Conservation (phyloP, 2,329 filamentous ascomycete genomes). For the Xylariaceae sp. region DNA sequence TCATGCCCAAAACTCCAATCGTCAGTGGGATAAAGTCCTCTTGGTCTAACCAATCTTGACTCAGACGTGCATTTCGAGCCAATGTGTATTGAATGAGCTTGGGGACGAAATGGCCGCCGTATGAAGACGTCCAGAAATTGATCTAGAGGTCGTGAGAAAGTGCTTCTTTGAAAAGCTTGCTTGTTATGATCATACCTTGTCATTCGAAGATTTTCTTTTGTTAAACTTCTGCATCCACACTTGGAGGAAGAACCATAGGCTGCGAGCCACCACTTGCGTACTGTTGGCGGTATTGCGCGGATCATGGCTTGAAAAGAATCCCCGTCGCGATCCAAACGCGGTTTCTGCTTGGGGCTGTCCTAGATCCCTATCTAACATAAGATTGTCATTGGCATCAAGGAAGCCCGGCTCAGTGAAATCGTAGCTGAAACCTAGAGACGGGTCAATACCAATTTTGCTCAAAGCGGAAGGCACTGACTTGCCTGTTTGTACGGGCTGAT, state of each 20-base stretch:
- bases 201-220: no score
- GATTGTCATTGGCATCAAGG: no score
- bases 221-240: constrained; percentile 11
- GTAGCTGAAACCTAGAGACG: no score
- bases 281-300: constrained; percentile 9
- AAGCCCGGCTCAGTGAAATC: no score
- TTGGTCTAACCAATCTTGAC: background rate
- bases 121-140: constrained; percentile 43
- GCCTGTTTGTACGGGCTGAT: constrained; percentile 50
- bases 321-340: no score
- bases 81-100: constrained; percentile 4
- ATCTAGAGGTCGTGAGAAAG: constrained; percentile 47
- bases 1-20: constrained; percentile 63
- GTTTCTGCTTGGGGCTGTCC: no score
- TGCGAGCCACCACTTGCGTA: constrained; percentile 1
- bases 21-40: constrained; percentile 27
- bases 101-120: constrained; percentile 17
- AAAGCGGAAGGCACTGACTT: no score
- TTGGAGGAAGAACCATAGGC: constrained; percentile 15
- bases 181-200: no score
- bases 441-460: no score
- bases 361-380: no score
- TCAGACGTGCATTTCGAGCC: background rate
- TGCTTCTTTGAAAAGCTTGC: no score
- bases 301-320: no score